Base-by-base conservation (phyloP, 2,329 filamentous ascomycete genomes). In the Neofusicoccum umdonicola region DNA sequence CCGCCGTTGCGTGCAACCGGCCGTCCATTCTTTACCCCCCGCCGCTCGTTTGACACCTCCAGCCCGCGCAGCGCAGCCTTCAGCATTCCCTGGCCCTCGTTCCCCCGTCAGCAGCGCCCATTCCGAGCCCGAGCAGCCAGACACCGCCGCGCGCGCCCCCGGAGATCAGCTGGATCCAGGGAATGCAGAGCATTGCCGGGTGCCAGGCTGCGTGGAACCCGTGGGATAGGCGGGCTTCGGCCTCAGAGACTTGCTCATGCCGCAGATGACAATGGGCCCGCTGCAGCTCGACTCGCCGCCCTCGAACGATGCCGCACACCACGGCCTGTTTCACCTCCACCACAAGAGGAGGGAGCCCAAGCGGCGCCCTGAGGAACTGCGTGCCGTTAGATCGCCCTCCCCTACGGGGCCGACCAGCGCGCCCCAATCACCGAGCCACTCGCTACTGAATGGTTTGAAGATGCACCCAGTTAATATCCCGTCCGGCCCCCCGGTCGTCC, bases 151-250 rank as follows among this genome's bases (percentile, higher is more conserved):
- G 41, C 42, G 31, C 56, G 22, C n/a, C 19, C 37, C n/a, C 44
- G 5, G 15, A 62, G 37, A 50, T 31, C 17, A 60, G 41, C 41
- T 37, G 34, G 15, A 37, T 35, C 44, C 60, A 42, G 47, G 61
- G 47, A 63, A 63, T 63, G 61, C 61, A 63, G 61, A 63, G 47
- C 47, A 54, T 50, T 63, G 61, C 48, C 47, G 61, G 39, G n/a
- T 48, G 61, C 61, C 61, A 63, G 50, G 41, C 61, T 63, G 61
- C 61, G 44, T 52, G 45, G 44, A 45, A 31, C 44, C 51, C 44
- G 44, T 41, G 52, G 52, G 52, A 64, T 15, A 56, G 39, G 50
- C 50, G 51, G 62, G 62, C 62, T 35, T 63, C 48, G 50, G 50
- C 62, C 50, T 45, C 42, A 35, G 48, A 54, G 39, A 47, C 31